A percentile compares a stretch with the other conserved stretches of the same genome.
phyloP scores from a whole-genome alignment of 176 grass and related monocot species.

The Aegilops sharonensis region DNA sequence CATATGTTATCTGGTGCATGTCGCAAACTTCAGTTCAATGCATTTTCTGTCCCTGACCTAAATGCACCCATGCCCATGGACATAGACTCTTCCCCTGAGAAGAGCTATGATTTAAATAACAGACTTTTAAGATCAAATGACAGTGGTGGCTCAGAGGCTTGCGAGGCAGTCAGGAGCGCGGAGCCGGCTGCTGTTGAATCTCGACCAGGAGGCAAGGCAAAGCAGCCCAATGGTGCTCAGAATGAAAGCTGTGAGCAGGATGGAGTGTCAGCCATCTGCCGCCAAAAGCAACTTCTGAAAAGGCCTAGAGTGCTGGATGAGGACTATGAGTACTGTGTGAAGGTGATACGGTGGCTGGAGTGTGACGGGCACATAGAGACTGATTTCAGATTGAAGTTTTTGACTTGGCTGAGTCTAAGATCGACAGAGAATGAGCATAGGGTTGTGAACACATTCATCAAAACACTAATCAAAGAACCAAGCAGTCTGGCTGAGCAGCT shows the following conservation, averaged over 20 bases:
- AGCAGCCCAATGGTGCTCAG: neutral
- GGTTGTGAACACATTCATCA: conserved; percentile 63
- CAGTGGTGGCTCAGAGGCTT: conserved; percentile 83
- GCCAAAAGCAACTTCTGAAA: conserved; percentile 1
- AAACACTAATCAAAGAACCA: conserved; percentile 64
- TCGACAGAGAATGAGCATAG: conserved; percentile 66
- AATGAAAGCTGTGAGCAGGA: conserved; percentile 38
- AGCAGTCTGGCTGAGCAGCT: conserved; percentile 77
- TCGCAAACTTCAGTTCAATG: conserved; percentile 72
- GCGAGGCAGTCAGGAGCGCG: conserved; percentile 34
- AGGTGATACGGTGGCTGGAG: conserved; percentile 74
- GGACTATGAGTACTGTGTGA: conserved; percentile 88
- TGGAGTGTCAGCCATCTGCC: conserved; percentile 44
- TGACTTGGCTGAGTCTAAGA: conserved; percentile 88
- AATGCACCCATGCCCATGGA: conserved; percentile 54
- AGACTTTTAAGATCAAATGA: conserved; percentile 55
- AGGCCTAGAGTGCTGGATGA: conserved; percentile 33
- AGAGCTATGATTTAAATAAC: conserved; percentile 49
- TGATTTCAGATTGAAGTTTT: conserved; percentile 86
- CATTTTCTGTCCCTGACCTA: conserved; percentile 73
- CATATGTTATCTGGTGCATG: conserved; percentile 46
- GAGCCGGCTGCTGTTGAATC: conserved; percentile 67
- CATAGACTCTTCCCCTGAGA: conserved; percentile 47
- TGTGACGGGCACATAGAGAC: conserved; percentile 68
- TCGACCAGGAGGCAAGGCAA: conserved; percentile 33